Percentiles rank a stretch among this genome's conserved stretches.
Conservation (phyloP, 495 filamentous ascomycete genomes). For the Coniosporium apollinis region DNA sequence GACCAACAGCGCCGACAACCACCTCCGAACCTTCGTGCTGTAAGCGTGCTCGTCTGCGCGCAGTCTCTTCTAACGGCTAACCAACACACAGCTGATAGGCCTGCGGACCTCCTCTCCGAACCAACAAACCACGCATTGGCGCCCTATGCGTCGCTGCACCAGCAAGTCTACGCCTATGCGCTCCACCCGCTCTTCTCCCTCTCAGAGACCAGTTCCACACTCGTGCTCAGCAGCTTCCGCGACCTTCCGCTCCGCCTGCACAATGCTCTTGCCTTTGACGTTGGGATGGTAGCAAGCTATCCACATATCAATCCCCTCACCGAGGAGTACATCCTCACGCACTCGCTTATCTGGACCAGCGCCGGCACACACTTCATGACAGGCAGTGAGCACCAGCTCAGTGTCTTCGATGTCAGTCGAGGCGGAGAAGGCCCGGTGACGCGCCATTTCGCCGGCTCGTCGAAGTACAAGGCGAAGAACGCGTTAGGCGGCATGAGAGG, state of each 20-base stretch:
- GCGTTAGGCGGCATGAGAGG: slow-evolving; percentile 72
- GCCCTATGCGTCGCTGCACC: slow-evolving; percentile 43
- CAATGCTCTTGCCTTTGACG: slow-evolving; percentile 29
- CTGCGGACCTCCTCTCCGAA: slow-evolving; percentile 44
- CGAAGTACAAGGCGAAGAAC: slow-evolving; percentile 51
- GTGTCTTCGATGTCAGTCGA: slow-evolving; percentile 60
- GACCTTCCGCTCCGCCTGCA: slow-evolving; percentile 66
- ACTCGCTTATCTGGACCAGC: slow-evolving; percentile 52
- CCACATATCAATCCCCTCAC: slow-evolving; percentile 55
- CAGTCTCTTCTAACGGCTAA: no score
- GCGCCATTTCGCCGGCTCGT: slow-evolving; percentile 54
- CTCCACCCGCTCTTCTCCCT: slow-evolving; percentile 60
- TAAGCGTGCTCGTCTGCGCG: no score
- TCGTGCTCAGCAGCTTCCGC: slow-evolving; percentile 46
- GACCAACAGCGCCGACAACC: slow-evolving; percentile 53
- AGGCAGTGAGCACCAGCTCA: slow-evolving; percentile 55
- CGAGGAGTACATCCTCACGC: slow-evolving; percentile 60
- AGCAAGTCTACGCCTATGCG: slow-evolving; percentile 53
- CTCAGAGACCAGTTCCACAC: slow-evolving; percentile 44
- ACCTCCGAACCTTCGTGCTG: slow-evolving; percentile 54
- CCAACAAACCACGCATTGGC: slow-evolving; percentile 30
- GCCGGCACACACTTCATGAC: slow-evolving; percentile 49
- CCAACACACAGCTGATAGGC: slow-evolving; percentile 21
- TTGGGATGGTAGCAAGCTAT: slow-evolving; percentile 39
- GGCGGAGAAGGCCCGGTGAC: slow-evolving; percentile 44